Evolutionary conservation across 495 filamentous ascomycete genomes (phyloP).

Genomic region (Jackrogersella minutella): DNA sequence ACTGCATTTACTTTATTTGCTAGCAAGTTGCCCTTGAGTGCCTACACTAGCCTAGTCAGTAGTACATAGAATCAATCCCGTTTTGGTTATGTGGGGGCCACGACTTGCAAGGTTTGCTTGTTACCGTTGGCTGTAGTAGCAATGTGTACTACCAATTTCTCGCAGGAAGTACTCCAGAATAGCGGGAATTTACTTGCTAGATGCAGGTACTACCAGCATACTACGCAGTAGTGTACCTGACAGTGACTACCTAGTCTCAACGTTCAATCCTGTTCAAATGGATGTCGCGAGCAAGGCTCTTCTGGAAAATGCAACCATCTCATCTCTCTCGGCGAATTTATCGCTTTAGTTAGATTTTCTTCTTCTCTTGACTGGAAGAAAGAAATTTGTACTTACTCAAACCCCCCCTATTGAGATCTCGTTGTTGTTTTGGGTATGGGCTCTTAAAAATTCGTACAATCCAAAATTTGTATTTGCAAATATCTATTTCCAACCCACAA

Average conservation of each 20-base stretch:
- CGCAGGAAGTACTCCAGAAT: conserved; percentile 6
- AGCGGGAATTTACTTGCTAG: background rate
- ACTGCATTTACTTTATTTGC: background rate
- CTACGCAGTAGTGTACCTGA: too few relatives aligned
- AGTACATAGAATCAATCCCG: conserved; percentile 1
- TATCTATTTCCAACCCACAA: background rate
- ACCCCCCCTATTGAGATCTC: conserved; percentile 25
- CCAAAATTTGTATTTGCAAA: background rate
- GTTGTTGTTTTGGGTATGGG: conserved; percentile 5
- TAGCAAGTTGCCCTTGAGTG: background rate
- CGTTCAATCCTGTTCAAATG: too few relatives aligned
- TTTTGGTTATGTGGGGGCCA: conserved; percentile 32
- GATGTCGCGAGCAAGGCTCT: conserved; percentile 25
- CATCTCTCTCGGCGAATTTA: conserved; percentile 24
- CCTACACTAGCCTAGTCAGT: too few relatives aligned
- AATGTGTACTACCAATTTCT: conserved; percentile 10
- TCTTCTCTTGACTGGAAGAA: conserved; percentile 22
- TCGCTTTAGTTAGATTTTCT: conserved; percentile 3
- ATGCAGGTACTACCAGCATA: conserved; percentile 6
- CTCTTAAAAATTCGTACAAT: background rate
- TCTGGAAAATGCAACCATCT: conserved; percentile 37
- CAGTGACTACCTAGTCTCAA: too few relatives aligned
- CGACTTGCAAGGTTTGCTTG: conserved; percentile 11
- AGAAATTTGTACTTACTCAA: conserved; percentile 9
- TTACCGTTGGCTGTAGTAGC: conserved; percentile 19